Conservation (phyloP, 805 yeast genomes). For the Kluyveromyces dobzhanskii region DNA sequence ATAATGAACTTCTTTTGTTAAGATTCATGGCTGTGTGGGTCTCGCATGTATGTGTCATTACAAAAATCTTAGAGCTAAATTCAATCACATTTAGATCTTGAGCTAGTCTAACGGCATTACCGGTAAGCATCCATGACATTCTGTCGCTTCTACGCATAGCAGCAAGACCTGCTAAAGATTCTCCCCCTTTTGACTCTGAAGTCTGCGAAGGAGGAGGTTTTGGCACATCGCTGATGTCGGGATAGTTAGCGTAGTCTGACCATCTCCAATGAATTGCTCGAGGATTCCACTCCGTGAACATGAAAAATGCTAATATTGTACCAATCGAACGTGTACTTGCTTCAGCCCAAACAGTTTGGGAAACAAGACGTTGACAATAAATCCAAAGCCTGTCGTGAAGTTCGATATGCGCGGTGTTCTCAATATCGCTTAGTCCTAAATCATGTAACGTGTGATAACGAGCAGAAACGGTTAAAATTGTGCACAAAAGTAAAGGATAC, state of each 20-base stretch:
- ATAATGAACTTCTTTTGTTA: slow-evolving; percentile 69
- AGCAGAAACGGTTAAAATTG: slow-evolving; percentile 72
- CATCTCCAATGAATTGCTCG: slow-evolving; percentile 86
- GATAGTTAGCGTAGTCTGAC: slow-evolving; percentile 70
- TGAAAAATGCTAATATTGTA: slow-evolving; percentile 72
- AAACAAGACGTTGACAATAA: slow-evolving; percentile 69
- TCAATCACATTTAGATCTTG: slow-evolving; percentile 81
- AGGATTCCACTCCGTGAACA: slow-evolving; percentile 94
- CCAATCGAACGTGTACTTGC: slow-evolving; percentile 83
- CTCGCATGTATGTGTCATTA: slow-evolving; percentile 82
- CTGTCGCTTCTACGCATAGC: slow-evolving; percentile 82
- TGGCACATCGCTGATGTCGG: slow-evolving; percentile 27
- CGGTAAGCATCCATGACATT: slow-evolving; percentile 91
- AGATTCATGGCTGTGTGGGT: slow-evolving; percentile 74
- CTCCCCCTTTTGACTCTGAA: slow-evolving; percentile 25
- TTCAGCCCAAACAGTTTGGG: slow-evolving; percentile 91
- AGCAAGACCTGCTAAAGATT: slow-evolving; percentile 62
- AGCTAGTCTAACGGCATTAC: slow-evolving; percentile 77
- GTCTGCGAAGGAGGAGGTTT: slow-evolving; percentile 11
- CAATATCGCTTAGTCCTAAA: slow-evolving; percentile 29
- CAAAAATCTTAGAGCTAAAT: slow-evolving; percentile 59
- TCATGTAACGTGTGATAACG: slow-evolving; percentile 59
- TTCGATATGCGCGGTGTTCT: slow-evolving; percentile 39
- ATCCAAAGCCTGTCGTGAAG: slow-evolving; percentile 80
- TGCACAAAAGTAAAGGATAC: slow-evolving; percentile 73